Conservation (phyloP, 768 basidiomycete species). For the Tricholoma hemisulphureum region DNA sequence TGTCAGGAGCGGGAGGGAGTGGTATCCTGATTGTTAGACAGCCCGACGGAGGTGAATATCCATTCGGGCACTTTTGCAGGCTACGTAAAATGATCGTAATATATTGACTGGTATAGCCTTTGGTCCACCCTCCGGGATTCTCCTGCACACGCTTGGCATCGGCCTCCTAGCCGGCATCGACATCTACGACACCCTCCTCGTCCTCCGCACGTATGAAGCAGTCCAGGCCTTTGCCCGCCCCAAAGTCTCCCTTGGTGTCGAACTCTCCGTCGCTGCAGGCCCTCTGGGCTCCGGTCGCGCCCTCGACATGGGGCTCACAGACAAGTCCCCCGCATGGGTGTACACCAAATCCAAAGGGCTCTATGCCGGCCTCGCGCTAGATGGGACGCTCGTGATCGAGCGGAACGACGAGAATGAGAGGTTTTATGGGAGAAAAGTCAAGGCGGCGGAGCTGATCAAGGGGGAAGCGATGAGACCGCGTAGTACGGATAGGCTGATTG, state of each 20-base stretch:
- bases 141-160: not conserved
- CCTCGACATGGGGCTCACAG: not conserved
- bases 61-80: no score
- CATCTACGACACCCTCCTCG: not conserved
- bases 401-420: not conserved
- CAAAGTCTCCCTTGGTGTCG: not conserved
- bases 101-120: not conserved
- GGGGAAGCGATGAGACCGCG: not conserved
- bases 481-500: not conserved
- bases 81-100: no score
- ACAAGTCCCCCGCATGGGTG: not conserved
- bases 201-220: not conserved
- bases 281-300: not conserved
- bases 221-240: not conserved
- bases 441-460: not conserved
- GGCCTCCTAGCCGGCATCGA: not conserved
- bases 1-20: not conserved
- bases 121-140: not conserved
- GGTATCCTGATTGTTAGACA: not conserved
- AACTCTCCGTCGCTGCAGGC: not conserved
- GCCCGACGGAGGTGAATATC: not conserved
- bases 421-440: not conserved
- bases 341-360: not conserved
- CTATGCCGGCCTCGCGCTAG: not conserved
- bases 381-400: not conserved